phyloP scores from a whole-genome alignment of 768 basidiomycete species.

The Boletus coccyginus region DNA sequence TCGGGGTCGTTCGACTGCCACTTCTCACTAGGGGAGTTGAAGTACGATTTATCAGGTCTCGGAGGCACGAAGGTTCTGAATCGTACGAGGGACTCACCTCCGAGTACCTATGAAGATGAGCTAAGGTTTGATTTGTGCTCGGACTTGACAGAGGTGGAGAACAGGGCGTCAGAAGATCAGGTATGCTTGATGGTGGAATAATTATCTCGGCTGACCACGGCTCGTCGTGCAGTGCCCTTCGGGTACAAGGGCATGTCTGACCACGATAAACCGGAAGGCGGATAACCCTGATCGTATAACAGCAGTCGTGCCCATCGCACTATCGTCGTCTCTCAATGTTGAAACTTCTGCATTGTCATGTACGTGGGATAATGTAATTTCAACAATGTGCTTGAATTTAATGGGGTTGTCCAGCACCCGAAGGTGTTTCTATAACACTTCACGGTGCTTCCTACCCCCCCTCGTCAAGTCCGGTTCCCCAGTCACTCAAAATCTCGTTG shows the following conservation, averaged over 20 bases:
- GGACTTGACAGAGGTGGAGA: constrained; percentile 48
- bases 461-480: constrained; percentile 41
- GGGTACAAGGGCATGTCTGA: constrained; percentile 74
- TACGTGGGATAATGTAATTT: constrained; percentile 32
- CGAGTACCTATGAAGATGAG: constrained; percentile 57
- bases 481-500: constrained; percentile 60
- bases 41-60: constrained; percentile 61
- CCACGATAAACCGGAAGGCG: constrained; percentile 58
- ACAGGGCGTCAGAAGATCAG: constrained; percentile 59
- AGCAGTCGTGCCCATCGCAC: constrained; percentile 74
- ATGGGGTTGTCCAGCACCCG: constrained; percentile 40
- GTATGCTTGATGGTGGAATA: constrained; percentile 38
- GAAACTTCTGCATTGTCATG: constrained; percentile 31
- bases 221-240: constrained; percentile 50
- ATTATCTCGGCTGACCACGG: constrained; percentile 3
- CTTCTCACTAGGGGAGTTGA: constrained; percentile 37
- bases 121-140: constrained; percentile 68
- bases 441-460: constrained; percentile 63
- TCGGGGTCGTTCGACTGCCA: constrained; percentile 51
- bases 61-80: constrained; percentile 48
- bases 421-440: constrained; percentile 54
- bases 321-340: constrained; percentile 29
- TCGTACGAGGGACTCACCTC: constrained; percentile 57
- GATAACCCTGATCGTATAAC: constrained; percentile 57
- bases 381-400: not conserved